Evolutionary conservation across 2,329 filamentous ascomycete genomes (phyloP).

Genomic region (Colletotrichum sp.): DNA sequence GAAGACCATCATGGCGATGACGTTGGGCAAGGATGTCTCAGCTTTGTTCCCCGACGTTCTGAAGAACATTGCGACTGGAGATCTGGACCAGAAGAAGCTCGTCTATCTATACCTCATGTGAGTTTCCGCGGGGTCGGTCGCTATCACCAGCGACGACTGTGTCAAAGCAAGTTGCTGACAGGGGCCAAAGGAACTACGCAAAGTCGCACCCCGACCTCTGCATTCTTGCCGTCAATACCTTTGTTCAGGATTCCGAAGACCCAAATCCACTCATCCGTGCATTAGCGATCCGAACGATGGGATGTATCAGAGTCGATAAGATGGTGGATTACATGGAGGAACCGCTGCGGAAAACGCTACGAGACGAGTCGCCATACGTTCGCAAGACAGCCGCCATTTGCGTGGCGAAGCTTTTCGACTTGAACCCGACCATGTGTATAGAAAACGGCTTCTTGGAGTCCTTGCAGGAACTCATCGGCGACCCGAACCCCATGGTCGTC

Average conservation of each 20-base stretch:
- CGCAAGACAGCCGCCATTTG: slow-evolving; percentile 98
- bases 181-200: slow-evolving; percentile 83
- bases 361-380: slow-evolving; percentile 97
- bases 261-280: slow-evolving; percentile 95
- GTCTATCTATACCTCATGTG: slow-evolving; percentile 98
- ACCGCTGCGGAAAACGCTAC: slow-evolving; percentile 90
- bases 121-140: slow-evolving; percentile 32
- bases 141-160: not conserved
- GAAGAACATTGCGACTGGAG: slow-evolving; percentile 95
- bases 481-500: slow-evolving; percentile 98
- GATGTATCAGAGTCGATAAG: slow-evolving; percentile 96
- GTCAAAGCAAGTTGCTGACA: slow-evolving; percentile 23
- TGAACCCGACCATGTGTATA: slow-evolving; percentile 90
- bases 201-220: slow-evolving; percentile 98
- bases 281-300: slow-evolving; percentile 96
- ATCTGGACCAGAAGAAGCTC: slow-evolving; percentile 98
- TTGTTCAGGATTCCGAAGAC: slow-evolving; percentile 98
- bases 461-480: slow-evolving; percentile 93
- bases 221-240: slow-evolving; percentile 98
- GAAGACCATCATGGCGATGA: slow-evolving; percentile 99
- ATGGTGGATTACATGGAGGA: slow-evolving; percentile 99
- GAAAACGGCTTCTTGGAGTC: slow-evolving; percentile 96
- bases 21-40: slow-evolving; percentile 96
- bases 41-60: slow-evolving; percentile 95
- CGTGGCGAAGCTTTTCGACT: slow-evolving; percentile 95